Evolutionary conservation across 2,329 filamentous ascomycete genomes (phyloP).

Genomic region (Pezicula radicicola): DNA sequence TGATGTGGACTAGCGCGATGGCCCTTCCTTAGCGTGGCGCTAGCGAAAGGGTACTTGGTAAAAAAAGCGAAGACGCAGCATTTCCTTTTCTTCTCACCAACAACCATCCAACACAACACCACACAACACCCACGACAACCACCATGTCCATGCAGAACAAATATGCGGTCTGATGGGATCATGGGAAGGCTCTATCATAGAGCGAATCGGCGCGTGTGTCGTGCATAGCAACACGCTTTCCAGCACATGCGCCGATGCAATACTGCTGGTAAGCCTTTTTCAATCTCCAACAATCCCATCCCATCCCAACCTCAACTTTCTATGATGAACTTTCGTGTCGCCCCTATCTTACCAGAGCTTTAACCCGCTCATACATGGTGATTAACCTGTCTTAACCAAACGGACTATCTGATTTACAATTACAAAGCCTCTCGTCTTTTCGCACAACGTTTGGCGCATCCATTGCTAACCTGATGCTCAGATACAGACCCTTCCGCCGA

Average conservation of each 20-base stretch:
- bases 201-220: too few relatives aligned
- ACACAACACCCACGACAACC: too few relatives aligned
- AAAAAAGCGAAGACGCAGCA: too few relatives aligned
- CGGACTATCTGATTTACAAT: constrained; percentile 44
- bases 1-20: too few relatives aligned
- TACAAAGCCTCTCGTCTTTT: not conserved
- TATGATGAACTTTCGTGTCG: constrained; percentile 57
- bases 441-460: not conserved
- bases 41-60: not conserved
- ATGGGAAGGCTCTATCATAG: too few relatives aligned
- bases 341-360: constrained; percentile 52
- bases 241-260: too few relatives aligned
- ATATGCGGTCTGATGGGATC: too few relatives aligned
- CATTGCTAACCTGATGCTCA: not conserved
- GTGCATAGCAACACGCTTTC: too few relatives aligned
- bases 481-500: not conserved
- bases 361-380: constrained; percentile 41
- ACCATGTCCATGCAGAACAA: too few relatives aligned
- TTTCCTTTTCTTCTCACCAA: too few relatives aligned
- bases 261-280: not conserved
- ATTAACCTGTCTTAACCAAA: constrained; percentile 59
- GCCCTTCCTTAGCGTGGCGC: too few relatives aligned
- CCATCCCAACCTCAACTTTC: constrained; percentile 7
- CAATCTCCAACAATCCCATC: not conserved
- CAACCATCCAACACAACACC: too few relatives aligned